These are phyloP conservation scores for Colletotrichum caudatum DNA, from an alignment of 2,329 filamentous ascomycete genomes.

Conservation along the genomic window DNA sequence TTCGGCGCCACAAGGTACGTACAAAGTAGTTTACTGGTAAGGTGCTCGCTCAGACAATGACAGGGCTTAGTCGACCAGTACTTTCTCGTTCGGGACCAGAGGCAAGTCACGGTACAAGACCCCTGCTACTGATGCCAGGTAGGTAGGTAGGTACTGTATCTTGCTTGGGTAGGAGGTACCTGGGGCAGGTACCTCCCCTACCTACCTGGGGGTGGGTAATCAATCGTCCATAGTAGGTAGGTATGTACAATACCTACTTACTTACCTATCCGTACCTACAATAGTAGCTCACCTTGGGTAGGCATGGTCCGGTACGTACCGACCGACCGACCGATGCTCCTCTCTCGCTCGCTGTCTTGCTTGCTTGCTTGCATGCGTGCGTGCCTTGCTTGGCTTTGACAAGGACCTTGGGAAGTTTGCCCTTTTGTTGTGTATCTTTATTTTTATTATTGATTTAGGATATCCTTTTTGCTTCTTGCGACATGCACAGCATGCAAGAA, in stretches of 20 bases:
- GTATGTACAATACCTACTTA: too few relatives aligned
- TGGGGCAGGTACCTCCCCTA: conserved; percentile 4
- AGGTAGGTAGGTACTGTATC: too few relatives aligned
- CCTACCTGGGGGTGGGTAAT: too few relatives aligned
- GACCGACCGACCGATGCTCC: neutral
- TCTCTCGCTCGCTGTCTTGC: conserved; percentile 5
- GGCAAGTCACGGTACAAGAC: conserved; percentile 38
- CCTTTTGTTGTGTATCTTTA: conserved; percentile 5
- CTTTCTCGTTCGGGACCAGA: conserved; percentile 30
- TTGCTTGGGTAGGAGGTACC: too few relatives aligned
- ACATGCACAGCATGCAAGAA: conserved; percentile 31
- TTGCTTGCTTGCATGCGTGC: conserved; percentile 7
- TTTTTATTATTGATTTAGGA: neutral
- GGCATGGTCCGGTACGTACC: conserved; percentile 2
- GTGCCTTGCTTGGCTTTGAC: conserved; percentile 25
- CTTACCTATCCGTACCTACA: too few relatives aligned
- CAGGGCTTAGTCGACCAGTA: conserved; percentile 41
- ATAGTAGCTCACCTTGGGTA: too few relatives aligned
- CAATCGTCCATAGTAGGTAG: too few relatives aligned
- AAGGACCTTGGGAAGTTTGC: conserved; percentile 33
- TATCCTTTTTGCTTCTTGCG: conserved; percentile 1
- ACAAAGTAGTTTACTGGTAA: too few relatives aligned
- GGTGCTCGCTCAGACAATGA: conserved; percentile 35
- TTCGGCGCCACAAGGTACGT: conserved; percentile 31
- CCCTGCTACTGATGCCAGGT: conserved; percentile 28